Evolutionary conservation across 2,329 filamentous ascomycete species (phyloP), one percentile per base, ranked within the genome.

Genomic region (Cladosporium halotolerans): DNA sequence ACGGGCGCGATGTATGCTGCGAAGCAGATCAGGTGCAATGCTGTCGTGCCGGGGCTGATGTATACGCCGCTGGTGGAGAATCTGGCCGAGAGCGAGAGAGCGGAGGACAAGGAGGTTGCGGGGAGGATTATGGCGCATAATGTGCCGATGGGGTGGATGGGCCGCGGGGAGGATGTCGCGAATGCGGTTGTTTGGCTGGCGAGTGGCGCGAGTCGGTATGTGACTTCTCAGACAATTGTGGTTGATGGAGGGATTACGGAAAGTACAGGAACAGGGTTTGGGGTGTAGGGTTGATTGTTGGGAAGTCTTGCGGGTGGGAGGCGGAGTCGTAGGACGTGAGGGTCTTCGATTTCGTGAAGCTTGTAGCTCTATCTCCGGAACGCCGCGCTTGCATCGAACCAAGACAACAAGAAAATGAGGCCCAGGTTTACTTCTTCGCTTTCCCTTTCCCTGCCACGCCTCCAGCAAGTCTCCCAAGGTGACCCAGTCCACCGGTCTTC

Each of bases 121-220:
- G 68, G 73, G 53, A 70, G 70, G 56, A 76, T 77, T 58, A 76
- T 80, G 53, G 73, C 80, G 52, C 68, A 68, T 10, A 79, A 83
- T 61, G 79, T 84, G 1, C 82, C 81, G 0, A 78, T 80, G 74
- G 79, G 79, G 0, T 68, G 66, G 33, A 81, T 83, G 74, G 80
- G 80, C 0, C 76, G 79, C 63, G 76, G 78, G 0, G 77, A 77
- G 67, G 81, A 84, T 66, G 79, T 83, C 2, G 87, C 89, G 0
- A 91, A 97, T 70, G 88, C 91, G 1, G 96, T 91, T 0, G 82
- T 96, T 0, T 97, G 84, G 63, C 69, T 97, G 55, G 91, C 95
- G 65, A 88, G 86, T 52, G 86, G 95, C 49, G 83, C 89, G 1
- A 90, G 85, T 1, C 89, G 85, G 68, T 95, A 88, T 68, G 82